Evolutionary conservation across 805 yeast species (phyloP), one percentile per base, ranked within the genome.

Genomic region (Zygoascus tannicola): DNA sequence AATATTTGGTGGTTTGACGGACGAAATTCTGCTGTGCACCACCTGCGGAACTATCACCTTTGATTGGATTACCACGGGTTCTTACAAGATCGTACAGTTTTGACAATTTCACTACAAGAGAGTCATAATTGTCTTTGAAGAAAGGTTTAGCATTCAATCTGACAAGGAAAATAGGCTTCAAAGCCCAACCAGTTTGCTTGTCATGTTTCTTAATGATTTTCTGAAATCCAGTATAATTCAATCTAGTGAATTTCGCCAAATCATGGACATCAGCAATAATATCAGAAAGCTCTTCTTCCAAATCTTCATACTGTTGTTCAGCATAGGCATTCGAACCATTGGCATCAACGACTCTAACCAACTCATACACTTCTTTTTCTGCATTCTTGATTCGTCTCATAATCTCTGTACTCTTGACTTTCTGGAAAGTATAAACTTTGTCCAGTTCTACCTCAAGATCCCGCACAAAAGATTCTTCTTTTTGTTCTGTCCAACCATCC

Each of bases 181-280:
- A 72, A 44, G 76, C 79, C 71, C 78, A 80, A 32, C 73, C 71
- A 15, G 97, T 88, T 51, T 76, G 75, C 65, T 92, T 92, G 66
- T 92, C 98, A 64, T 92, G 98, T 66, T 92, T 92, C 68, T 92
- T 92, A 59, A 92, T 76, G 55, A 92, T 92, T 65, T 92, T 92
- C 64, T 86, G 95, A 70, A 92, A 92, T 2, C 98, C 98, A 18
- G 95, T 88, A 69, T 92, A 92, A 65, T 92, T 92, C 59, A 92
- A 75, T 50, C 95, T 75, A 16, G 96, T 78, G 63, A 85, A 92
- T 62, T 90, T 90, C 52, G 95, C 95, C 57, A 92, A 74, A 63
- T 92, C 98, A 59, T 92, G 97, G 37, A 92, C 96, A 66, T 88
- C 97, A 19, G 97, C 96, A 64, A 92, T 88, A 55, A 92, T 80